Base-by-base conservation (phyloP, 169 alveolate species). In the Plasmodium coatneyi region DNA sequence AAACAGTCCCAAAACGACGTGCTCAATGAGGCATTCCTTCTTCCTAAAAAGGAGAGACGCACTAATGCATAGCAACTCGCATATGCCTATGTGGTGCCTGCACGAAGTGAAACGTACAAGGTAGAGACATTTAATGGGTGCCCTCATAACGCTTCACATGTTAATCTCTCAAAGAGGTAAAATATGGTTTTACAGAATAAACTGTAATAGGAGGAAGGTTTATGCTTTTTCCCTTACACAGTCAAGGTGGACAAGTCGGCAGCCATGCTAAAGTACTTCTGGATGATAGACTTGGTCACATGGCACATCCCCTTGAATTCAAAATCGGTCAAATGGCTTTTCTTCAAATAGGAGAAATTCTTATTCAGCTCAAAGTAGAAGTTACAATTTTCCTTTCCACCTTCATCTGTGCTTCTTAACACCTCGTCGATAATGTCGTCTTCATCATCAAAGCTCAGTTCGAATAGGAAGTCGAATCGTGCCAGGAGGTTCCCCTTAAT, bases 51-150 rank as follows among this genome's bases (percentile, higher is more conserved):
- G 52, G 12, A 89, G 80, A n/a, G 94, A 89, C 14, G 82, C 89
- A 80, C 94, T 89, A 49, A 89, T 89, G 52, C 94, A 89, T 66
- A 89, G 52, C 78, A 89, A 41, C 52, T 89, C 90, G 32, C 87
- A 89, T 34, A 89, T 89, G 5, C 94, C 94, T 89, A 89, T 89
- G 56, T 89, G 94, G 52, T 89, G 72, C 36, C 94, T 89, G 78
- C n/a, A 39, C 0, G 10, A 16, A 71, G 71, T 7, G 49, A 71
- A 22, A 12, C 12, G 56, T 25, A 70, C 30, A 66, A 5, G 46
- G 52, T 39, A 34, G n/a, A 19, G 6, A 28, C 1, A 22, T 22
- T 25, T 28, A 66, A 66, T 25, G 19, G 16, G 76, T n/a, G 16
- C n/a, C 30, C 1, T 19, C 76, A 22, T 66, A 66, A 66, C 76